Base-by-base conservation (phyloP, 129 eudicot genomes). In the Logfia minima region DNA sequence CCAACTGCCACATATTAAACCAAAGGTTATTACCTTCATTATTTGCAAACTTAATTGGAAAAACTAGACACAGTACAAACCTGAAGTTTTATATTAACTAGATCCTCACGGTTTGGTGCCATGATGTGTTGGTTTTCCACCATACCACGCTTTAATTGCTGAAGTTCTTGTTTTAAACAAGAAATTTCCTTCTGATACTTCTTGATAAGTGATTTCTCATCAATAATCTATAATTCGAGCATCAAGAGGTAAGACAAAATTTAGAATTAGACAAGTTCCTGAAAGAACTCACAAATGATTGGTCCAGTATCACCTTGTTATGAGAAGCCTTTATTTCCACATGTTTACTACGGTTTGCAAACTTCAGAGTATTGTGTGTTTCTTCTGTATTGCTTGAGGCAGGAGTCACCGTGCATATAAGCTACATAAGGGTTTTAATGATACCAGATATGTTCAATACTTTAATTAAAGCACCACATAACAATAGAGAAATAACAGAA, bases 391-490 rank as follows among this genome's bases (percentile, higher is more conserved):
- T 89, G 78, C 95, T 87, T 10, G 97, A 92, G 74, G 97, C 85
- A 63, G 97, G 97, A 17, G 97, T 92, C 72, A 92, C 95, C 14
- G 92, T 92, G 86, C 97, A 92, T 74, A 92, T 92, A 85, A 92
- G 96, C 96, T 92, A 53, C 81, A 80, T 17, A 81, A 72, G 78
- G 23, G 69, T 79, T 67, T 43, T 61, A 80, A 52, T 39, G 45
- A 71, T 32, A 52, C n/a, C 75, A 71, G 78, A 51, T 11, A 68
- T 24, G 79, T 71, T 72, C 65, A 29, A 72, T 55, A 72, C n/a
- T 32, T 3, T 31, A 45, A 68, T 13, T 39, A 55, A 72, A 34
- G 31, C 24, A 65, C 24, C 72, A 24, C 37, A 34, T 62, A 22
- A 6, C 29, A 11, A 53, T 22, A 58, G 24, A 71, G 39, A 76